Percentiles rank a stretch among this genome's conserved stretches.
These are phyloP conservation scores for Lepidium campestre DNA, from an alignment of 441 rosid genomes.

Conservation along the genomic window DNA sequence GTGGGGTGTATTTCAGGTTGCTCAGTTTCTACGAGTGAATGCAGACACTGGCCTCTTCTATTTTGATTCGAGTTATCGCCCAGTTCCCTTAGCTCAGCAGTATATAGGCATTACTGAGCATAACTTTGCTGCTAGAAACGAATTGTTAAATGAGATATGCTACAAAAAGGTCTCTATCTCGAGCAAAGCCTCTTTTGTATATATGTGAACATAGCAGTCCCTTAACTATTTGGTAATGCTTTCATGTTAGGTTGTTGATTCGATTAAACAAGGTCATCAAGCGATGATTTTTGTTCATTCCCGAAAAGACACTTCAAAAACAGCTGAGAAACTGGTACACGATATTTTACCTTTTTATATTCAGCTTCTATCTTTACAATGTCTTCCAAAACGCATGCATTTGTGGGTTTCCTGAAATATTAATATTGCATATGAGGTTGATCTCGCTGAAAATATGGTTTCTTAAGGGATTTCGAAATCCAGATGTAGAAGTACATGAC, in stretches of 20 bases:
- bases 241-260: slow-evolving; percentile 70
- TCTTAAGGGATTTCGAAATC: slow-evolving; percentile 1
- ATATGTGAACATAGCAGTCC: slow-evolving; percentile 19
- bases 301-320: slow-evolving; percentile 94
- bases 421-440: slow-evolving; percentile 1
- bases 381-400: slow-evolving; percentile 8
- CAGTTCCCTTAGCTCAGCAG: slow-evolving; percentile 96
- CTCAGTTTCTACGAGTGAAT: slow-evolving; percentile 93
- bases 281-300: slow-evolving; percentile 99
- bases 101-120: slow-evolving; percentile 97
- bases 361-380: slow-evolving; percentile 16
- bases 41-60: slow-evolving; percentile 87
- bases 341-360: slow-evolving; percentile 7
- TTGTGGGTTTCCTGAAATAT: slow-evolving; percentile 13
- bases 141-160: slow-evolving; percentile 86
- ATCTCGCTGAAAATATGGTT: not conserved
- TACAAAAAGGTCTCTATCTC: slow-evolving; percentile 70
- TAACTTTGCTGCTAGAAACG: slow-evolving; percentile 80
- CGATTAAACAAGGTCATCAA: slow-evolving; percentile 90
- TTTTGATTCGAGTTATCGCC: slow-evolving; percentile 99
- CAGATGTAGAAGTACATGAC: slow-evolving; percentile 10
- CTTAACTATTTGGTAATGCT: slow-evolving; percentile 21
- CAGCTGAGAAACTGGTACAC: slow-evolving; percentile 84
- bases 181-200: slow-evolving; percentile 7
- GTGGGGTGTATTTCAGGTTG: slow-evolving; percentile 58